Conservation (phyloP, 2,329 filamentous ascomycete species). For the Trichoderma hamatum region DNA sequence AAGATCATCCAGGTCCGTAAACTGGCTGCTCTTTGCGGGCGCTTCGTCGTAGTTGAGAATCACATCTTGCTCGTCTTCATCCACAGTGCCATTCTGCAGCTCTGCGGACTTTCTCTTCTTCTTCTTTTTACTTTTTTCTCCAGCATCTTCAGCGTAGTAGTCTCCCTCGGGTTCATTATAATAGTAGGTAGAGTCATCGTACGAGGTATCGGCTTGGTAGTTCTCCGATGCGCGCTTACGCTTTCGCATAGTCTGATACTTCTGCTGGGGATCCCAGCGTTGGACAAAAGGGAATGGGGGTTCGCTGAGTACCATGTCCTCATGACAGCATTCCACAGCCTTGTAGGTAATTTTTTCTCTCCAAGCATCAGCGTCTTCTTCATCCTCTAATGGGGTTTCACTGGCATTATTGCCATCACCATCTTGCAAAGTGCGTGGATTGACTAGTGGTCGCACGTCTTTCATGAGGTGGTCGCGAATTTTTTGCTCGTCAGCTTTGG, state of each 20-base stretch:
- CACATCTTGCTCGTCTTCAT: slow-evolving; percentile 35
- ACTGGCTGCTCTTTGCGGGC: slow-evolving; percentile 46
- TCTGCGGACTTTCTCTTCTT: slow-evolving; percentile 43
- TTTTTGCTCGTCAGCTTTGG: slow-evolving; percentile 67
- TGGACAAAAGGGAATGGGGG: slow-evolving; percentile 91
- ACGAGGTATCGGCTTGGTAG: slow-evolving; percentile 37
- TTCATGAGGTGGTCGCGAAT: slow-evolving; percentile 63
- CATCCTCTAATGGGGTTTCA: slow-evolving; percentile 26
- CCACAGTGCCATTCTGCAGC: slow-evolving; percentile 25
- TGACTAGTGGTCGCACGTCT: slow-evolving; percentile 49
- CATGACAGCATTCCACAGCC: slow-evolving; percentile 83
- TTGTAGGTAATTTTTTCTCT: slow-evolving; percentile 71
- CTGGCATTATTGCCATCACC: background rate
- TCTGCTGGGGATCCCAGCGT: slow-evolving; percentile 80
- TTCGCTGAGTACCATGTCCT: slow-evolving; percentile 67
- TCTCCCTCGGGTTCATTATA: slow-evolving; percentile 43
- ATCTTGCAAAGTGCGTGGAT: slow-evolving; percentile 39
- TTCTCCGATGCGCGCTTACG: slow-evolving; percentile 52
- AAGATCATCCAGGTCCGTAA: slow-evolving; percentile 61
- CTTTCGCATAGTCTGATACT: slow-evolving; percentile 48
- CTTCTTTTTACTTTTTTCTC: slow-evolving; percentile 43
- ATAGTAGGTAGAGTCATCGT: slow-evolving; percentile 36
- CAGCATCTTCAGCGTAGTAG: slow-evolving; percentile 3
- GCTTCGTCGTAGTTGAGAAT: slow-evolving; percentile 48
- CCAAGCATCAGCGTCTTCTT: slow-evolving; percentile 67